Evolutionary conservation across 116 monocot species (phyloP).

Genomic region (Phalaenopsis hybrid): DNA sequence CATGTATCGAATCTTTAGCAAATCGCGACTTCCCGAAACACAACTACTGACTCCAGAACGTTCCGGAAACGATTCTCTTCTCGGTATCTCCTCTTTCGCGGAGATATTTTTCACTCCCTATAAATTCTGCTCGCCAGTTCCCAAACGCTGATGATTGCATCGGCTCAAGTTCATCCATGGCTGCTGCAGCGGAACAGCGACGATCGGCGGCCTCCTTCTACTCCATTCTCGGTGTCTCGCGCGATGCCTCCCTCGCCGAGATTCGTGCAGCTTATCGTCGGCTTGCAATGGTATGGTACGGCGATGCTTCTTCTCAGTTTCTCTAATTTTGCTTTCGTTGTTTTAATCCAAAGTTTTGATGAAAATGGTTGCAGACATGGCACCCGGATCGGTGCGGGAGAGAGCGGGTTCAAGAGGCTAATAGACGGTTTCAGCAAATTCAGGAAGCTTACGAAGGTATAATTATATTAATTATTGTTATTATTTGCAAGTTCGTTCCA

Average conservation of each 20-base stretch:
- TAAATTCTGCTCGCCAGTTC: too few species aligned
- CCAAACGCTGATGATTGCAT: too few species aligned
- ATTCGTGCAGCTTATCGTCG: slow-evolving; percentile 51
- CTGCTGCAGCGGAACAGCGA: not conserved
- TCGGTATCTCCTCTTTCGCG: too few species aligned
- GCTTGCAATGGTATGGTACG: slow-evolving; percentile 39
- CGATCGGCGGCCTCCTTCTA: slow-evolving; percentile 28
- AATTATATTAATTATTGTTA: not conserved
- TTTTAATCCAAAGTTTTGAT: not conserved
- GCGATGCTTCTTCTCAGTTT: not conserved
- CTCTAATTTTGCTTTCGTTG: not conserved
- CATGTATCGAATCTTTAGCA: too few species aligned
- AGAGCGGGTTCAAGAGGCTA: slow-evolving; percentile 43
- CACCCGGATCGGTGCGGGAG: slow-evolving; percentile 55
- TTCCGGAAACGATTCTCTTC: too few species aligned
- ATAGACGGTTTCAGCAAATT: slow-evolving; percentile 50
- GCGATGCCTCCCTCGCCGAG: slow-evolving; percentile 32
- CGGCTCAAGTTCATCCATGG: not conserved
- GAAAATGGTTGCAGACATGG: slow-evolving; percentile 38
- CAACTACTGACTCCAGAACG: too few species aligned
- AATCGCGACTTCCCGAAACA: too few species aligned
- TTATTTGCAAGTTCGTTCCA: not conserved
- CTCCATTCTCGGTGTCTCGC: slow-evolving; percentile 44
- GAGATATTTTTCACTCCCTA: too few species aligned
- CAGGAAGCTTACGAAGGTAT: slow-evolving; percentile 75